These are phyloP conservation scores for Chaetomiaceae sp. DNA, from an alignment of 2,329 filamentous ascomycete species.

Conservation along the genomic window DNA sequence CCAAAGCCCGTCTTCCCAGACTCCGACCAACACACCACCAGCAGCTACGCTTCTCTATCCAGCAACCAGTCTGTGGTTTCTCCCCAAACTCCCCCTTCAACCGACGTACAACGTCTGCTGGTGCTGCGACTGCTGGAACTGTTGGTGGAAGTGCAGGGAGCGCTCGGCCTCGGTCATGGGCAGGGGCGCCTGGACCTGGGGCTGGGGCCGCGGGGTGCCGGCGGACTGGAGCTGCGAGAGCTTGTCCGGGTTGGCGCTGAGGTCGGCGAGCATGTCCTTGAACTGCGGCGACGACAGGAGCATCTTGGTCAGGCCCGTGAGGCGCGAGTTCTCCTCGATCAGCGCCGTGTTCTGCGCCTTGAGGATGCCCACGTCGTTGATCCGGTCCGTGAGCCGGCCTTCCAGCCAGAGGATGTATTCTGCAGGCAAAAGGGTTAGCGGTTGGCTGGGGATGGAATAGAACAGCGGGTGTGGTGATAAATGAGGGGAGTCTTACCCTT, in stretches of 20 bases:
- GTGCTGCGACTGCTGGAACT: not conserved
- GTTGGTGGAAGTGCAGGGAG: not conserved
- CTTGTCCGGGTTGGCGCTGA: slow-evolving; percentile 39
- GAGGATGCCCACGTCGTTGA: slow-evolving; percentile 76
- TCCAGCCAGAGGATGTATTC: slow-evolving; percentile 97
- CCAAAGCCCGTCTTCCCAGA: too few relatives aligned
- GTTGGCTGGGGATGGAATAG: slow-evolving; percentile 4
- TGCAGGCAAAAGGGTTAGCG: slow-evolving; percentile 50
- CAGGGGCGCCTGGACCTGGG: not conserved
- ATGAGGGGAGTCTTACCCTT: slow-evolving; percentile 65
- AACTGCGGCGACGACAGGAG: slow-evolving; percentile 77
- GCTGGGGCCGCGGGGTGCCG: not conserved
- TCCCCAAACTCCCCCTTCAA: not conserved
- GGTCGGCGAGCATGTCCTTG: slow-evolving; percentile 69
- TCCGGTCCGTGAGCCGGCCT: slow-evolving; percentile 76
- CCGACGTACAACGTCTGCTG: not conserved
- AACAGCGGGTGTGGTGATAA: not conserved
- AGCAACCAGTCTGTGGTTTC: not conserved
- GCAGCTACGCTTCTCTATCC: not conserved
- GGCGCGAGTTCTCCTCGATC: slow-evolving; percentile 76
- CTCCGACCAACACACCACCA: not conserved
- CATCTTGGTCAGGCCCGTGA: slow-evolving; percentile 74
- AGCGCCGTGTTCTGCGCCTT: slow-evolving; percentile 77
- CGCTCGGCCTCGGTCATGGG: not conserved
- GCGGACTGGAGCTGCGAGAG: not conserved